Evolutionary conservation across 176 grass and related monocot genomes (phyloP).

Genomic region (Aegilops umbellulata): DNA sequence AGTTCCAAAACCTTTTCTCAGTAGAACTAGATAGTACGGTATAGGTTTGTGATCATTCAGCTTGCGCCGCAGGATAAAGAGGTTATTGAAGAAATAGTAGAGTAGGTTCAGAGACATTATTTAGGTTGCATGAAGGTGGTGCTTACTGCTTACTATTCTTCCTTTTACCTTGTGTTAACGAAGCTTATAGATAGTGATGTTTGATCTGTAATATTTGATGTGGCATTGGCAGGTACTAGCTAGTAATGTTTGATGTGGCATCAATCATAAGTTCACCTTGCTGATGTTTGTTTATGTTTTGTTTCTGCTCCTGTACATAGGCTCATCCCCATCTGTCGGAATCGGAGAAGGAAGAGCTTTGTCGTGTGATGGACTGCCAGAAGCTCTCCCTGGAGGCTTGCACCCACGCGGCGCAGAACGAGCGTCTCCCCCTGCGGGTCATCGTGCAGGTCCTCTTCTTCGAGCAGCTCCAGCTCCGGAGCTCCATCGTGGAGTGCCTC

Average conservation of each 20-base stretch:
- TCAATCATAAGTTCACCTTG: neutral
- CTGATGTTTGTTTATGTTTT: neutral
- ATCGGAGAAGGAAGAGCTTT: slow-evolving; percentile 63
- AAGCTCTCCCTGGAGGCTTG: slow-evolving; percentile 84
- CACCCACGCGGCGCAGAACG: slow-evolving; percentile 74
- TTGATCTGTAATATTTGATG: neutral
- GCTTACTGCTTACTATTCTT: neutral
- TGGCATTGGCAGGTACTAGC: neutral
- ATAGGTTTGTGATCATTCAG: neutral
- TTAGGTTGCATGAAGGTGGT: neutral
- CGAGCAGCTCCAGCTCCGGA: slow-evolving; percentile 81
- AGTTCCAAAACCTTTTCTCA: neutral
- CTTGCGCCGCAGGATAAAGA: neutral
- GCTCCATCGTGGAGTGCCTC: slow-evolving; percentile 65
- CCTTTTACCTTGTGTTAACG: neutral
- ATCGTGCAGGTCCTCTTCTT: slow-evolving; percentile 87
- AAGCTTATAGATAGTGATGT: neutral
- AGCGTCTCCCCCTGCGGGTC: slow-evolving; percentile 65
- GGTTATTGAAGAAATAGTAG: neutral
- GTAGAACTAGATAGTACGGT: neutral
- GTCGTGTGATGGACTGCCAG: slow-evolving; percentile 78
- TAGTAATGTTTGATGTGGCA: neutral
- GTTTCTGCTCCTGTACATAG: slow-evolving; percentile 30
- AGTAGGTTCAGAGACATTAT: neutral
- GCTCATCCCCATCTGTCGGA: slow-evolving; percentile 65